Base-by-base conservation (phyloP, 768 basidiomycete genomes). In the Suillus tomentosus region DNA sequence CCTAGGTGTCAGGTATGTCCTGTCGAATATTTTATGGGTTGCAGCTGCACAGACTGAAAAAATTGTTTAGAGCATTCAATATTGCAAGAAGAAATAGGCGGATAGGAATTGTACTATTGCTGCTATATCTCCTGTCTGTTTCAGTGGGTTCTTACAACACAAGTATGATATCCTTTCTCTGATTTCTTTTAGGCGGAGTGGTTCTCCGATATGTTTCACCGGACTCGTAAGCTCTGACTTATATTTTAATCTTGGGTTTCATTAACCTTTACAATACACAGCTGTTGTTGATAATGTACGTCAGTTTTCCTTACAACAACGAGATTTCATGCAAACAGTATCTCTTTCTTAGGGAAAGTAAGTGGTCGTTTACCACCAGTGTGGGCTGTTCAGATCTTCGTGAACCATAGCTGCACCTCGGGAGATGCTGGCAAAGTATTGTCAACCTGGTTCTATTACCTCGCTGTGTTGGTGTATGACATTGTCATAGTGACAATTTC, bases 401-500 rank as follows among this genome's bases (percentile, higher is more conserved):
- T 24, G n/a, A 27, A 34, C 47, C 5, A 63, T 65, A 89, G 88
- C 65, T 90, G 88, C 67, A 82, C 55, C 68, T 78, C 62, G 76
- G 80, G 74, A 66, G 74, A 65, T 69, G 61, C 50, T 65, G 70
- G 64, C 22, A 61, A 65, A 47, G 65, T 81, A 22, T 79, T 83
- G 1, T 68, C 68, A 0, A 83, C 83, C 40, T 90, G 85, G 84
- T 65, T 81, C 6, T 87, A 84, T 74, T 90, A 90, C 68, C 77
- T 83, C 2, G 70, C 85, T 34, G 80, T 85, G 9, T 87, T 89
- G 63, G 54, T 79, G 14, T 90, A 85, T 70, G 89, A 91, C 67
- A 71, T 84, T 7, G 71, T 81, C 11, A 82, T 83, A 2, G 79
- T 85, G 8, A 72, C 73, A 4, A 74, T 88, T 53, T 86, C 87